These are phyloP conservation scores for Rhodocollybia butyracea DNA, from an alignment of 768 basidiomycete species.

Conservation along the genomic window DNA sequence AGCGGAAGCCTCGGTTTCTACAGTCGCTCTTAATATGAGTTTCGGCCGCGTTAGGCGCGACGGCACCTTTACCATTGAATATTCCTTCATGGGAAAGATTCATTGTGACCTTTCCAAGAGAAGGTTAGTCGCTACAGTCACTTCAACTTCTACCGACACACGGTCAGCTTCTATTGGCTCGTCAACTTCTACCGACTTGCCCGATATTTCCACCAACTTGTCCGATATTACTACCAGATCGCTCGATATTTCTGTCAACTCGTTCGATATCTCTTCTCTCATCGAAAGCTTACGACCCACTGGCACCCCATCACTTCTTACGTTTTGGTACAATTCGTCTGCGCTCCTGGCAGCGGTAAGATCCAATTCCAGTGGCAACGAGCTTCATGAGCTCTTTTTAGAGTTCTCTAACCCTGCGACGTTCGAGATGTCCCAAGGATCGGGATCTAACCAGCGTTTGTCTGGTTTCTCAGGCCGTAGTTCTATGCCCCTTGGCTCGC, in stretches of 20 bases:
- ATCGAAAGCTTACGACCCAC: not conserved
- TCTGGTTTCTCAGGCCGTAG: not conserved
- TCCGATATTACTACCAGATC: too few species aligned
- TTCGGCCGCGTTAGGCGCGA: constrained; percentile 4
- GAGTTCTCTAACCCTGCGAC: not conserved
- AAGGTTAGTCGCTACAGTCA: not conserved
- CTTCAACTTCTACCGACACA: not conserved
- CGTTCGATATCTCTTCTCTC: too few species aligned
- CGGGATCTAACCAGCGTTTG: not conserved
- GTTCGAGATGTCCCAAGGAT: not conserved
- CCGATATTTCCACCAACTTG: too few species aligned
- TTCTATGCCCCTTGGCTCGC: not conserved
- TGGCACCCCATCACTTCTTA: not conserved
- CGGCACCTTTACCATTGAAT: not conserved
- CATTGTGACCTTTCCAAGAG: not conserved
- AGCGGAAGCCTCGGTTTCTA: not conserved
- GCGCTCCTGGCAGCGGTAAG: not conserved
- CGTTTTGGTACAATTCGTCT: not conserved
- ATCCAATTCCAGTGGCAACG: not conserved
- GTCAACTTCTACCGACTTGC: too few species aligned
- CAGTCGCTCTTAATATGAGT: not conserved
- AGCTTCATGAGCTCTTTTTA: not conserved
- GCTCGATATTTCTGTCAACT: too few species aligned
- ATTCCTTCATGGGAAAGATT: not conserved
- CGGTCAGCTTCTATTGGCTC: too few species aligned